These are phyloP conservation scores for Casuarina equisetifolia DNA, from an alignment of 306 rosid genomes.

Conservation along the genomic window DNA sequence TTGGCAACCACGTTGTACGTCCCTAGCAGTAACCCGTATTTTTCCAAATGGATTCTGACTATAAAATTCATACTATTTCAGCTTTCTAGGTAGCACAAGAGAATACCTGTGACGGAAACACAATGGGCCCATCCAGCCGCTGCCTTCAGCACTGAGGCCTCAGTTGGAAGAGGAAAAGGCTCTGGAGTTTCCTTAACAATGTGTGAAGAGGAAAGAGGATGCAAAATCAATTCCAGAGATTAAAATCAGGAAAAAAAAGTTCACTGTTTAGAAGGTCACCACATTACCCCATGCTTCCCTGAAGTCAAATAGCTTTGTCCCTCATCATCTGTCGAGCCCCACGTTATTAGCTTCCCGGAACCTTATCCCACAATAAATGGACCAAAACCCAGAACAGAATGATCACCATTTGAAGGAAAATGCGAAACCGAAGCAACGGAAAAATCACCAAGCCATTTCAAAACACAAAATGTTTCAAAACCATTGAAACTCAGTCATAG, in stretches of 20 bases:
- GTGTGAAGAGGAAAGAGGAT: conserved; percentile 34
- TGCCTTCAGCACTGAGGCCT: conserved; percentile 64
- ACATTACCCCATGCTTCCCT: conserved; percentile 85
- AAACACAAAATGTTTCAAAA: background rate
- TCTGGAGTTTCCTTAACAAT: conserved; percentile 79
- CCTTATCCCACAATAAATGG: conserved; percentile 37
- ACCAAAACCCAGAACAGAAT: background rate
- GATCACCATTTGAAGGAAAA: background rate
- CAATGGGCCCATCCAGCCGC: conserved; percentile 97
- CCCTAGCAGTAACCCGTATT: background rate
- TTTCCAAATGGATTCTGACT: background rate
- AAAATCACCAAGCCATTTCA: background rate
- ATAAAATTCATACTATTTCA: background rate
- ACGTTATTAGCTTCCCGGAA: conserved; percentile 72
- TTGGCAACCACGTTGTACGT: background rate
- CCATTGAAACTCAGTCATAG: background rate
- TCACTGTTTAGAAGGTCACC: conserved; percentile 19
- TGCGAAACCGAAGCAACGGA: background rate
- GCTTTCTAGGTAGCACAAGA: background rate
- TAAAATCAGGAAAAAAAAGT: conserved; percentile 27
- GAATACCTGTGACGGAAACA: conserved; percentile 64
- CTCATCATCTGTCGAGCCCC: conserved; percentile 86
- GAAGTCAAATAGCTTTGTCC: conserved; percentile 64
- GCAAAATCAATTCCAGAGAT: conserved; percentile 47
- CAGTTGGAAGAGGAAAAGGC: conserved; percentile 62